A percentile compares a stretch with the other conserved stretches of the same genome.
Evolutionary conservation across 441 rosid genomes (phyloP).

Genomic region (Pelargonium australe): DNA sequence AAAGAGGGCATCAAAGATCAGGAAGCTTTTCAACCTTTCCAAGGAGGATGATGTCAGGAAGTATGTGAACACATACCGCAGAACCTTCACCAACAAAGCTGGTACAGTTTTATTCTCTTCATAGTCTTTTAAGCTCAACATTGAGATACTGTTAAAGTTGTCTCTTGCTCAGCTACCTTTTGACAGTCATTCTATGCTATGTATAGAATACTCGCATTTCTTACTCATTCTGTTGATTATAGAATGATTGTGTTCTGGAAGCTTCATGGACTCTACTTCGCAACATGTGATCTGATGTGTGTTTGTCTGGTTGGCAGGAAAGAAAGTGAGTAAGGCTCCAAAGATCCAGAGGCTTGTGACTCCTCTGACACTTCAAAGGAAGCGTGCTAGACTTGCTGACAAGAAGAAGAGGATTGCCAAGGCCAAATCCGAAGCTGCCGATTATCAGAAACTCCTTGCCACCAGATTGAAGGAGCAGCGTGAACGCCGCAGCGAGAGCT

Average conservation of each 20-base stretch:
- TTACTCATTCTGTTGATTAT: too few species aligned
- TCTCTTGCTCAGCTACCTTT: background rate
- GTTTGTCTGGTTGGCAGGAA: conserved; percentile 38
- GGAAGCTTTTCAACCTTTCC: conserved; percentile 42
- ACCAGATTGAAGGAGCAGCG: conserved; percentile 64
- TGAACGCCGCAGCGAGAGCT: conserved; percentile 58
- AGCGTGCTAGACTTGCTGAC: conserved; percentile 52
- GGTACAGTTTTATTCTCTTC: too few species aligned
- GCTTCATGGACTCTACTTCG: too few species aligned
- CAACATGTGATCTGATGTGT: too few species aligned
- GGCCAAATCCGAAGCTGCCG: conserved; percentile 69
- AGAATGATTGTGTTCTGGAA: too few species aligned
- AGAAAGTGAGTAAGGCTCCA: conserved; percentile 60
- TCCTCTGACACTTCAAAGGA: conserved; percentile 60
- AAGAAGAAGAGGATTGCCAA: conserved; percentile 62
- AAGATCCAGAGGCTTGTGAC: conserved; percentile 68
- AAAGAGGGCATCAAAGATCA: conserved; percentile 52
- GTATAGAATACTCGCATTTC: too few species aligned
- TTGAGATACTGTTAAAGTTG: too few species aligned
- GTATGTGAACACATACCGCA: conserved; percentile 52
- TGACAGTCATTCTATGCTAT: too few species aligned
- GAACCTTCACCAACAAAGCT: conserved; percentile 46
- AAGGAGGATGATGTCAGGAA: conserved; percentile 56
- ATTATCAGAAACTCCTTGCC: conserved; percentile 65
- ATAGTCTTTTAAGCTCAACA: too few species aligned